Evolutionary conservation across 768 basidiomycete genomes (phyloP).

Genomic region (Boletus vermiculosoides): DNA sequence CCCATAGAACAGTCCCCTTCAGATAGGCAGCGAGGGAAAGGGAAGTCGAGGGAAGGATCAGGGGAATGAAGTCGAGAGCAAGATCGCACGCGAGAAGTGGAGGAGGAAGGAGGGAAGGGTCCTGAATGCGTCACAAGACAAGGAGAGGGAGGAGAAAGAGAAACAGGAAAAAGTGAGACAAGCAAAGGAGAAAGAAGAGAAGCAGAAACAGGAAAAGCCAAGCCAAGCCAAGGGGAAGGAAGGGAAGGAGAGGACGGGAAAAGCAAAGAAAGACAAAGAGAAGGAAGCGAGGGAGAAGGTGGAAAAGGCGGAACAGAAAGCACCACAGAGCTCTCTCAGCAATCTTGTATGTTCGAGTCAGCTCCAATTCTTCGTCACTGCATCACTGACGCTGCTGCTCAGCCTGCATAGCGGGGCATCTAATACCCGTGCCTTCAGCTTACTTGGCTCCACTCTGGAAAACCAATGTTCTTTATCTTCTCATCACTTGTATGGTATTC

Average conservation of each 20-base stretch:
- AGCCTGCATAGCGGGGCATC: slow-evolving; percentile 8
- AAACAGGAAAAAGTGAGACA: not conserved
- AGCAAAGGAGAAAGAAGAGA: no score
- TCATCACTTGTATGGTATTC: slow-evolving; percentile 9
- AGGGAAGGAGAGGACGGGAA: not conserved
- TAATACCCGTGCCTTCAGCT: not conserved
- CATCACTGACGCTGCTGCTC: not conserved
- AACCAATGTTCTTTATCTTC: slow-evolving; percentile 5
- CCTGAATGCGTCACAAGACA: not conserved
- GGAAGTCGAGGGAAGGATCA: not conserved
- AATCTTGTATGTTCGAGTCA: slow-evolving; percentile 6
- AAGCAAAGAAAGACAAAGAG: not conserved
- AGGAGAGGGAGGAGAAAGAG: not conserved
- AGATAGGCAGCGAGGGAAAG: not conserved
- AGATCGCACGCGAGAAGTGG: not conserved
- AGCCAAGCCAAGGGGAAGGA: no score
- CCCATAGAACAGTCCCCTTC: not conserved
- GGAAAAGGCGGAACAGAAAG: not conserved
- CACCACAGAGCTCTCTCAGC: not conserved
- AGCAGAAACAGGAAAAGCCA: not conserved
- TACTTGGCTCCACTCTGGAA: not conserved
- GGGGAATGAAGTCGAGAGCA: not conserved
- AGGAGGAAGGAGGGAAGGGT: not conserved
- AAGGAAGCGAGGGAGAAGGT: not conserved
- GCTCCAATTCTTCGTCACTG: not conserved